Evolutionary conservation across 768 basidiomycete genomes (phyloP), one percentile per base, ranked within the genome.

Genomic region (Lactifluus pinguis): DNA sequence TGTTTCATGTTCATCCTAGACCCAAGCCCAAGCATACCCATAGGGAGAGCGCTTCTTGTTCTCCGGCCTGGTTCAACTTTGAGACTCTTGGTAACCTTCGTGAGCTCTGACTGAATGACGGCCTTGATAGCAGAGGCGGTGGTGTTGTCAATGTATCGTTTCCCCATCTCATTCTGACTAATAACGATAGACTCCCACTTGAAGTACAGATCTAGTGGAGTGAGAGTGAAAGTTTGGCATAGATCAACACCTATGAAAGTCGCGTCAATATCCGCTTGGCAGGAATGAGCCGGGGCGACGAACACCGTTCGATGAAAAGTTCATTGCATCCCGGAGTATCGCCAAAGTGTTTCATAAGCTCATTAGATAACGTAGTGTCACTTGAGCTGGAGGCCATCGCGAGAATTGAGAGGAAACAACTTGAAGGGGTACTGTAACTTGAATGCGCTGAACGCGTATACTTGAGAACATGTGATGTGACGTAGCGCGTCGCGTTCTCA

Each of bases 171-270:
- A 6, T 47, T 53, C 10, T 19, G 39, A 34, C 39, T 30, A 41
- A 64, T 30, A 42, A 48, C 30, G 44, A 57, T 11, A 15, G 86
- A 86, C 68, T 91, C 85, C 77, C 85, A 83, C 69, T 89, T 90
- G 72, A 76, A 90, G 44, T 76, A 77, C 19, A 91, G 76, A 51
- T 74, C 69, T 25, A 82, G 76, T 21, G 83, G 76, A 34, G 73
- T 65, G 42, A 85, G 39, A 59, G 80, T 79, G 73, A 83, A 86
- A 65, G 80, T 80, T 69, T 79, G 75, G 69, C 89, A 91, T 61
- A 90, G 76, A 29, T 77, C 76, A 36, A 79, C 76, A 65, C 87
- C 88, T 90, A 67, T 13, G 7, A 34, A 47, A 48, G 49, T 34
- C 54, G 55, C 19, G 25, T 55, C 11, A 52, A 49, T 29, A 38